Base-by-base conservation (phyloP, 2,329 filamentous ascomycete genomes). In the Ophiostoma montium region DNA sequence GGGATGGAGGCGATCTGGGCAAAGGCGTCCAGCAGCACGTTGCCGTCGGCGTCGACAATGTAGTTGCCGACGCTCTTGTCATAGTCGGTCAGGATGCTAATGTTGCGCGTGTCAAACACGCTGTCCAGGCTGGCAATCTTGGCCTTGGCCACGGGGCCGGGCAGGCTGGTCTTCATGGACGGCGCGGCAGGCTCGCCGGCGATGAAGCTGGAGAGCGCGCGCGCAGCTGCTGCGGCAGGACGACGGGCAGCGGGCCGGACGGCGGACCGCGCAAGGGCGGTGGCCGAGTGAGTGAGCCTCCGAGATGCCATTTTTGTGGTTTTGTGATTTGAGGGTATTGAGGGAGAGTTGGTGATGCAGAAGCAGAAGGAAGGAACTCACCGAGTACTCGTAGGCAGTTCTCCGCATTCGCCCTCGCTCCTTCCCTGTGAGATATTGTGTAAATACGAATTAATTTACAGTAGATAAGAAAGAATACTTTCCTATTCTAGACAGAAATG, bases 1-100 rank as follows among this genome's bases (percentile, higher is more conserved):
- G 88, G 85, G 59, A 95, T 95, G 38, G 86, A 94, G 53, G 88
- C 87, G 61, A 95, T 95, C 67, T 95, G 88, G 46, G 88, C 85
- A 36, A 48, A 48, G 10, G 85, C 81, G 57, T 86, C 82, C n/a
- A 86, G 73, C 52, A 85, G 67, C 13, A 77, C 66, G 60, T 86
- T 86, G 55, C 81, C 82, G 59, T 86, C 82, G 0, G 78, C 72
- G 57, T 86, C 82, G 31, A 74, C 75, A 56, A 86, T 79, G 62
- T 94, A 94, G 70, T 94, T 94, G 60, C 87, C 87, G 50, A 72
- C 67, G 59, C 81, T 85, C 66, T 80, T 77, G 55, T 73, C 71
- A 66, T 86, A 89, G 65, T 89, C 82, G 52, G 76, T 74, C 60
- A 89, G 70, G 78, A 88, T 84, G 70, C 92, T 92, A 69, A 89